Conservation (phyloP, 1,284 basidiomycete species). For the Ganoderma boninense region DNA sequence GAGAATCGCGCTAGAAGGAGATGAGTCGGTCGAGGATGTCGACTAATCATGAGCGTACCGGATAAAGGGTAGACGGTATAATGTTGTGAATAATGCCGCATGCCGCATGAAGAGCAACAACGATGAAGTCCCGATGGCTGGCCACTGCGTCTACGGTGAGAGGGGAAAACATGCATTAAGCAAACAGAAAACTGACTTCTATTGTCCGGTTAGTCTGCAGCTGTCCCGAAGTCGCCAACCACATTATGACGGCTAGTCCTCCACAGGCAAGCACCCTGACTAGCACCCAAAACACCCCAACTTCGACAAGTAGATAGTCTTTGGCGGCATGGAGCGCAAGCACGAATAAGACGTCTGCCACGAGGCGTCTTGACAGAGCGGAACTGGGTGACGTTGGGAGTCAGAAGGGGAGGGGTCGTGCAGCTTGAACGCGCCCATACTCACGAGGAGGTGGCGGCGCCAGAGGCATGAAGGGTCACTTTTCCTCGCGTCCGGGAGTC, state of each 20-base stretch:
- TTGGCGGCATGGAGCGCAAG: conserved; percentile 68
- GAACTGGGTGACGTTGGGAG: conserved; percentile 37
- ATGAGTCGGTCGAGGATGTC: neutral
- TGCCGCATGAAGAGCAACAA: conserved; percentile 73
- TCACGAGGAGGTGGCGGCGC: conserved; percentile 22
- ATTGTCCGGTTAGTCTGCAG: conserved; percentile 59
- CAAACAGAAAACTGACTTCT: conserved; percentile 54
- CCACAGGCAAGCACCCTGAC: conserved; percentile 74
- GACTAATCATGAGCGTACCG: conserved; percentile 52
- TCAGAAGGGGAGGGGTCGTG: neutral
- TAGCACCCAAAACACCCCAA: conserved; percentile 77
- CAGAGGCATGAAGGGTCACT: conserved; percentile 26
- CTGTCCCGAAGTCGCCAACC: conserved; percentile 63
- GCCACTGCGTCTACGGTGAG: conserved; percentile 57
- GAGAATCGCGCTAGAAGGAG: conserved; percentile 60
- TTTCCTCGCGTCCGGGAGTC: conserved; percentile 30
- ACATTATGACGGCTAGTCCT: conserved; percentile 63
- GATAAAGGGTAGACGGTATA: conserved; percentile 69
- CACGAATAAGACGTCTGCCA: conserved; percentile 69
- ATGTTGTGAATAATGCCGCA: conserved; percentile 64
- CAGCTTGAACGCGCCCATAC: conserved; percentile 1
- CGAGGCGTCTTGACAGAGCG: conserved; percentile 60
- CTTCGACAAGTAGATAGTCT: conserved; percentile 70
- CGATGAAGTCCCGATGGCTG: conserved; percentile 70
- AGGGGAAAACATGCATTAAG: conserved; percentile 36